These are phyloP conservation scores for Aspergillus avenaceus DNA, from an alignment of 495 filamentous ascomycete genomes.

Conservation along the genomic window DNA sequence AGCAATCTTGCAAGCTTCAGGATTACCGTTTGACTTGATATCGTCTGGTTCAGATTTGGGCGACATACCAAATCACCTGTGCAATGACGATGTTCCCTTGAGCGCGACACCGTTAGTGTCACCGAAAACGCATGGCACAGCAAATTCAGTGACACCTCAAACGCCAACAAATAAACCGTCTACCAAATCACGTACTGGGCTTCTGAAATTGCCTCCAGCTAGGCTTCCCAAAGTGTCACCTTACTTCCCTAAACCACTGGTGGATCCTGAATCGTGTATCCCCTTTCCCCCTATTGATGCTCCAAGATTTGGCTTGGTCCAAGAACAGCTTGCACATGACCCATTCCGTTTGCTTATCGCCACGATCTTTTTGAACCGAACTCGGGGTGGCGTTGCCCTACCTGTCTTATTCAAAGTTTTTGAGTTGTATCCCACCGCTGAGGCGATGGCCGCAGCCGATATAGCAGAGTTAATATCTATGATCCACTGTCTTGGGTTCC, in stretches of 20 bases:
- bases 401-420: conserved; percentile 73
- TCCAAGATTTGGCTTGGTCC: conserved; percentile 69
- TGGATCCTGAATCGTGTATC: conserved; percentile 55
- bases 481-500: conserved; percentile 72
- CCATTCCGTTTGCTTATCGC: conserved; percentile 73
- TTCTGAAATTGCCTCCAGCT: conserved; percentile 11
- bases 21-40: conserved; percentile 19
- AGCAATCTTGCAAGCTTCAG: conserved; percentile 9
- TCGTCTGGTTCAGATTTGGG: conserved; percentile 31
- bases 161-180: conserved; percentile 1
- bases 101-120: neutral
- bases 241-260: conserved; percentile 40
- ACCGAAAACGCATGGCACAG: neutral
- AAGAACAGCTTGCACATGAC: conserved; percentile 68
- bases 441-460: conserved; percentile 57
- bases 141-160: neutral
- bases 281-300: conserved; percentile 67
- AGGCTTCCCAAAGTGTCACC: conserved; percentile 39
- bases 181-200: neutral
- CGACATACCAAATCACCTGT: conserved; percentile 27
- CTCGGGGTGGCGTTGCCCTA: conserved; percentile 66
- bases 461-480: conserved; percentile 53
- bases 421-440: conserved; percentile 61
- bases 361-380: conserved; percentile 80
- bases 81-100: no score